Base-by-base conservation (phyloP, 2,329 filamentous ascomycete species). In the Penicillium aurantiogriseum region DNA sequence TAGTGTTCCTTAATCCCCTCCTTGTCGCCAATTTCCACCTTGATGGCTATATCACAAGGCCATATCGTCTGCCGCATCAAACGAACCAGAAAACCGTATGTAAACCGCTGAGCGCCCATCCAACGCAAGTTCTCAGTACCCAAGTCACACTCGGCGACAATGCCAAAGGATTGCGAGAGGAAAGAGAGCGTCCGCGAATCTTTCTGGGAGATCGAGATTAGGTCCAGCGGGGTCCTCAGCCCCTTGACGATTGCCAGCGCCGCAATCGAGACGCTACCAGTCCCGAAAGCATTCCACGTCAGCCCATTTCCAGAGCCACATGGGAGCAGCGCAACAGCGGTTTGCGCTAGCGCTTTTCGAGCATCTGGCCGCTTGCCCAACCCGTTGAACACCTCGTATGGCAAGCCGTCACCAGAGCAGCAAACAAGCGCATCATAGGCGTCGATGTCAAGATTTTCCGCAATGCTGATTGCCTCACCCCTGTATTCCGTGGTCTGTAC, bases 231-330 rank as follows among this genome's bases (percentile, higher is more conserved):
- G 11, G 88, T 94, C n/a, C 87, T 83, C 15, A 93, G 77, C 11
- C 92, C 93, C 74, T 99, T 99, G 68, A 97, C 85, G 46, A 97
- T 87, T 25, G 86, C 88, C 59, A 97, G 78, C 0, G 93, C 91
- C 0, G 92, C 91, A 45, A 90, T 74, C 58, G 86, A 89, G 9
- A 89, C 83, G 62, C 84, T 86, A 62, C 88, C 83, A 0, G 92
- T 92, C 5, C 93, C 94, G 64, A 91, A 91, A 46, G 95, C 77
- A 73, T 97, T 97, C 78, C 89, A 88, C 61, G 90, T 90, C 86
- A 97, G 89, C 23, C 91, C 94, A 73, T 99, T 99, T 6, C 94
- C 94, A 49, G 90, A 94, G 15, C 94, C 94, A 70, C 92, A 96
- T 1, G 94, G 94, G 36, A 99, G 82, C 69, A 96, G 91, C 23